Evolutionary conservation across 148 eudicot species (phyloP).

Genomic region (Polygonum maritimum): DNA sequence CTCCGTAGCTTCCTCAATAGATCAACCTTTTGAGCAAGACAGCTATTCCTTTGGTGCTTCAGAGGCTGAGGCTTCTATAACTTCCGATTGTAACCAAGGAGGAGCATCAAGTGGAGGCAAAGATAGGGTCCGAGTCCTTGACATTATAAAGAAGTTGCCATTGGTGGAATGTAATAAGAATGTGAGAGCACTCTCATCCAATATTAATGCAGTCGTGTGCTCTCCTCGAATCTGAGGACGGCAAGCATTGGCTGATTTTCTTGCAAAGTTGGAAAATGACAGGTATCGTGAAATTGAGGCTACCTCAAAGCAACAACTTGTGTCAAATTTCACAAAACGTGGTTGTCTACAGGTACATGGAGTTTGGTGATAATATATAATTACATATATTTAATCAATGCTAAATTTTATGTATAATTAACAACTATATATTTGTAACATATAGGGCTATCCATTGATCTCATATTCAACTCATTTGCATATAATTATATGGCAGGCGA

Average conservation of each 20-base stretch:
- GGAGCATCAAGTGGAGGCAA: constrained; percentile 16
- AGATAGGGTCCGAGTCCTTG: constrained; percentile 51
- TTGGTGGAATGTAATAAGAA: constrained; percentile 7
- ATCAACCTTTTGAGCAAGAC: not conserved
- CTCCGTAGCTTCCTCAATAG: not conserved
- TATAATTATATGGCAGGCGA: constrained; percentile 22
- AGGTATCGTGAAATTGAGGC: constrained; percentile 44
- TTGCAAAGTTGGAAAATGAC: constrained; percentile 36
- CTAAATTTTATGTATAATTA: no score
- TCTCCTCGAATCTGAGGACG: constrained; percentile 65
- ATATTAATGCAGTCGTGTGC: constrained; percentile 10
- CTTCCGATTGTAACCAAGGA: not conserved
- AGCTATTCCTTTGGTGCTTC: constrained; percentile 19
- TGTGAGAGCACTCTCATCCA: constrained; percentile 1
- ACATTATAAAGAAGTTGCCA: constrained; percentile 45
- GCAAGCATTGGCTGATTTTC: constrained; percentile 43
- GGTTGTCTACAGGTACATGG: constrained; percentile 65
- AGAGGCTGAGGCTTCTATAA: constrained; percentile 11
- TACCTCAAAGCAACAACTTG: constrained; percentile 29
- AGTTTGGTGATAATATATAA: no score
- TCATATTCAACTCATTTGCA: no score
- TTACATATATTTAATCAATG: no score
- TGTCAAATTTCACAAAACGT: constrained; percentile 52
- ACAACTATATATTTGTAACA: no score
- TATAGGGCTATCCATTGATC: no score